Conservation (phyloP, 2,329 filamentous ascomycete species). For the Colletotrichum siamense region DNA sequence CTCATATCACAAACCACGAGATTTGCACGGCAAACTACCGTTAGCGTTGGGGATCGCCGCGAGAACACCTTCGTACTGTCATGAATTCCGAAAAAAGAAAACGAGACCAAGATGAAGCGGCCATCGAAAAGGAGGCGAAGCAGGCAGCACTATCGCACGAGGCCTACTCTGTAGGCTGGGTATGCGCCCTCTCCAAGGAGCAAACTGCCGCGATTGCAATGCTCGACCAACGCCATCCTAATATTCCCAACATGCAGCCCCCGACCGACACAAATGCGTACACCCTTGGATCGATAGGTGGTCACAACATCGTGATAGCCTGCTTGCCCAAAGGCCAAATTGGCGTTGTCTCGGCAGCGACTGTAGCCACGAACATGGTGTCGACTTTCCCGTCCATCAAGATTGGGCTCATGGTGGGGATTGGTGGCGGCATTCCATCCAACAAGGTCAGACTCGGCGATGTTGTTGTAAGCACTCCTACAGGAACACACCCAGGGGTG, state of each 20-base stretch:
- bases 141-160: background rate
- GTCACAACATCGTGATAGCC: slow-evolving; percentile 32
- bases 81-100: background rate
- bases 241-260: slow-evolving; percentile 4
- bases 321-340: slow-evolving; percentile 24
- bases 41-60: rapidly evolving
- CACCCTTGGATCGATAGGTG: slow-evolving; percentile 26
- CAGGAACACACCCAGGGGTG: background rate
- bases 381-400: background rate
- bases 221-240: slow-evolving; percentile 27
- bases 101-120: background rate
- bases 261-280: slow-evolving; percentile 30
- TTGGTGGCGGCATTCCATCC: slow-evolving; percentile 23
- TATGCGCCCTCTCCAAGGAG: slow-evolving; percentile 28
- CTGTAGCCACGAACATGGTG: background rate
- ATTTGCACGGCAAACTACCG: background rate
- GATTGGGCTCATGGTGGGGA: slow-evolving; percentile 27
- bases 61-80: no score
- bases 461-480: slow-evolving; percentile 11
- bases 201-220: slow-evolving; percentile 28
- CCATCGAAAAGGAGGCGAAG: rapidly evolving
- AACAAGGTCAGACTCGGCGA: slow-evolving; percentile 21
- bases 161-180: slow-evolving; percentile 30
- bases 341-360: slow-evolving; percentile 20
- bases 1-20: no score